Percentiles rank a stretch among this genome's conserved stretches.
Evolutionary conservation across 1,139 yeast species (phyloP).

Genomic region (Scheffersomyces titani): DNA sequence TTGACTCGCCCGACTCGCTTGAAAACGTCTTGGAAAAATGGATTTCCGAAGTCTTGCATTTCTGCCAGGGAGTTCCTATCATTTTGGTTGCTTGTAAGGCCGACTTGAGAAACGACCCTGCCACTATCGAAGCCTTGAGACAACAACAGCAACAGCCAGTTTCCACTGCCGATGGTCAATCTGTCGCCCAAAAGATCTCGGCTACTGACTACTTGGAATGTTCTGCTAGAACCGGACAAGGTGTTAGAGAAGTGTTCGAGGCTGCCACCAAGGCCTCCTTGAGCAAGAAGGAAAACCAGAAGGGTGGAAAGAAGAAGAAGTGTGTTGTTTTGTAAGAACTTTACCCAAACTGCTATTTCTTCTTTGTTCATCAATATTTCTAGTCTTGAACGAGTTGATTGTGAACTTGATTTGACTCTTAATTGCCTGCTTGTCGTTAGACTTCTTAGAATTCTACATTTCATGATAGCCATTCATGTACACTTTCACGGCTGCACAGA

Average conservation of each 20-base stretch:
- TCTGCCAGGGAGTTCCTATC: constrained; percentile 94
- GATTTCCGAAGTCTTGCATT: constrained; percentile 92
- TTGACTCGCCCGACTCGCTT: constrained; percentile 89
- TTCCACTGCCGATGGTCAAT: constrained; percentile 75
- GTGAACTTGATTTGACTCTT: not conserved
- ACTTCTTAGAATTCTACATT: not conserved
- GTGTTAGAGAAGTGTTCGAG: constrained; percentile 88
- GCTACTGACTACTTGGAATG: constrained; percentile 88
- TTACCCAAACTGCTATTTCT: not conserved
- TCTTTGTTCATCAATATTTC: not conserved
- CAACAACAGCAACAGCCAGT: constrained; percentile 79
- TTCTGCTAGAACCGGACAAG: constrained; percentile 89
- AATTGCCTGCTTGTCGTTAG: not conserved
- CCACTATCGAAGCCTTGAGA: constrained; percentile 73
- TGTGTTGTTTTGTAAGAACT: constrained; percentile 56
- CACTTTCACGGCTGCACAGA: not conserved
- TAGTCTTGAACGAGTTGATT: not conserved
- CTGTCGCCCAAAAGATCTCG: constrained; percentile 84
- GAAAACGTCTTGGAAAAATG: constrained; percentile 94
- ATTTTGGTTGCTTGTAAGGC: constrained; percentile 91
- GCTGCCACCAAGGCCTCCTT: constrained; percentile 90
- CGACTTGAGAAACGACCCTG: constrained; percentile 83
- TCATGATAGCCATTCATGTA: not conserved
- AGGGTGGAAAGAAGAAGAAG: constrained; percentile 54
- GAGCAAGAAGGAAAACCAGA: constrained; percentile 53